Evolutionary conservation across 2,329 filamentous ascomycete species (phyloP), one percentile per base, ranked within the genome.

Genomic region (Cercospora janseana): DNA sequence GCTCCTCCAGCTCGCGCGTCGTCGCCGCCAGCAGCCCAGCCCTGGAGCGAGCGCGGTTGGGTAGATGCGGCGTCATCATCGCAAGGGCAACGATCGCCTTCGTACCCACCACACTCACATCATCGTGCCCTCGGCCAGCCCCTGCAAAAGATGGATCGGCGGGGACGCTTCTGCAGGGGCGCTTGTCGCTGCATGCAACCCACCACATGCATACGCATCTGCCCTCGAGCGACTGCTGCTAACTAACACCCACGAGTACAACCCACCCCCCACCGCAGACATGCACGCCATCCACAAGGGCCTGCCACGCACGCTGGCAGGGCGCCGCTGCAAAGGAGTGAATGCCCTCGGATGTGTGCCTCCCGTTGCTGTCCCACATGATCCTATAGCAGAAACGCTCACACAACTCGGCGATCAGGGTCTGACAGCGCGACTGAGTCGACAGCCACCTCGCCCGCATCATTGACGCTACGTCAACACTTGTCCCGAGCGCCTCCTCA

Each of bases 341-440:
- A 7, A 23, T 9, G 3, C 18, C 18, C 15, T 13, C 16, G 12
- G n/a, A 1, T 8, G 20, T 23, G 35, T 26, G 35, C 21, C n/a
- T n/a, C n/a, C n/a, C n/a, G n/a, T n/a, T n/a, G n/a, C n/a, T n/a
- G 7, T 28, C 5, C 24, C 3, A 10, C 15, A 15, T 8, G 4
- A 9, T 29, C 3, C 27, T 10, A 23, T 21, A 12, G 12, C 34
- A 38, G 12, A 13, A 26, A 40, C 26, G 35, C 21, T 24, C 27
- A 27, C 40, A 28, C 20, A 8, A 43, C 40, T 4, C 28, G 42
- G 8, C 20, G 29, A 45, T 45, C 42, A 45, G 42, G 42, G 42
- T 45, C 28, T 32, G 18, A 18, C 24, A 29, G 21, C 29, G 18
- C 18, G n/a, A 40, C 35, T 35, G 42, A 45, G 28, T 45, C 28